Evolutionary conservation across 2,329 filamentous ascomycete genomes (phyloP).

Genomic region (Tothia fuscella): DNA sequence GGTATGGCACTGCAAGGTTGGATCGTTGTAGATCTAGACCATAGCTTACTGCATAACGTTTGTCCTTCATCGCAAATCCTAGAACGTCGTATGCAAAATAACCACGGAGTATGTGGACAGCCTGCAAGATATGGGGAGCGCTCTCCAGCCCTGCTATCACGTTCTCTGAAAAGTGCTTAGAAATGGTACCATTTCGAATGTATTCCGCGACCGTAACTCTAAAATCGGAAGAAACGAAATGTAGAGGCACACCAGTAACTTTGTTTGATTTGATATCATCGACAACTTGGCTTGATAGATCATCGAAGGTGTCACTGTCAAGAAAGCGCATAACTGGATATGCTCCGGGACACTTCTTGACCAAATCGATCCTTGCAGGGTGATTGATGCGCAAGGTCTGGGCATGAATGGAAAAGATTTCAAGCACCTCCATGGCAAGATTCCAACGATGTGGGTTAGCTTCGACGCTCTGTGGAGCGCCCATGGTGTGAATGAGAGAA

Average conservation of each 20-base stretch:
- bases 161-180: background rate
- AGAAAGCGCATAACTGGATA: conserved; percentile 43
- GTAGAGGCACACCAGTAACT: conserved; percentile 20
- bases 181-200: background rate
- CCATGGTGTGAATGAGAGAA: conserved; percentile 22
- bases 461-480: conserved; percentile 38
- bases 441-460: conserved; percentile 45
- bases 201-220: background rate
- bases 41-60: conserved; percentile 56
- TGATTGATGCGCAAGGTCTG: no score
- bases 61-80: conserved; percentile 41
- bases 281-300: conserved; percentile 18
- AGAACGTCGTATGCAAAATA: conserved; percentile 50
- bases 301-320: conserved; percentile 22
- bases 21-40: conserved; percentile 31
- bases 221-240: background rate
- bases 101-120: conserved; percentile 48
- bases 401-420: conserved; percentile 23
- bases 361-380: no score
- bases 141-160: background rate
- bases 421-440: conserved; percentile 42
- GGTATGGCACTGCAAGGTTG: conserved; percentile 42
- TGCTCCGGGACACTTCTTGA: no score
- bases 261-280: background rate
- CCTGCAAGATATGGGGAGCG: background rate